Evolutionary conservation across 768 basidiomycete species (phyloP).

Genomic region (Suillus subalutaceus): DNA sequence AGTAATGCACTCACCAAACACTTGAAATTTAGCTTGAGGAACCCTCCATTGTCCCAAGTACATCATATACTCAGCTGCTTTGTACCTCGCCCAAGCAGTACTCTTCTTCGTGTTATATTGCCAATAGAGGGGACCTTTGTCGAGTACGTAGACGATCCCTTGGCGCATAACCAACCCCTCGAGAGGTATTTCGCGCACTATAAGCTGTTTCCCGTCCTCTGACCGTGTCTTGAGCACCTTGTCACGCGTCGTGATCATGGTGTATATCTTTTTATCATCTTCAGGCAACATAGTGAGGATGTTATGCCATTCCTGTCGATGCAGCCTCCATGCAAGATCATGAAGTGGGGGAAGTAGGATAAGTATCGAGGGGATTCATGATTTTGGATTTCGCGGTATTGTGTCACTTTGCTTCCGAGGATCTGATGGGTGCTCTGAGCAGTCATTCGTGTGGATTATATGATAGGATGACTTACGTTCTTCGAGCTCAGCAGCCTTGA

Average conservation of each 20-base stretch:
- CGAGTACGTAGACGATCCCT: slow-evolving; percentile 62
- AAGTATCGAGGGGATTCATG: slow-evolving; percentile 56
- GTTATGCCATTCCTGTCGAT: slow-evolving; percentile 56
- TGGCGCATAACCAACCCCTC: slow-evolving; percentile 49
- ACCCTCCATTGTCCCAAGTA: slow-evolving; percentile 44
- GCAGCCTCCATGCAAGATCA: slow-evolving; percentile 50
- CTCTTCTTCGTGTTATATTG: slow-evolving; percentile 61
- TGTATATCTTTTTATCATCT: slow-evolving; percentile 52
- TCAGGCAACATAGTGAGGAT: slow-evolving; percentile 45
- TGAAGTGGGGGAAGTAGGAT: slow-evolving; percentile 52
- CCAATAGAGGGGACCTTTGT: slow-evolving; percentile 54
- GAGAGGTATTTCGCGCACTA: slow-evolving; percentile 53
- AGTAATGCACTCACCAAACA: slow-evolving; percentile 45
- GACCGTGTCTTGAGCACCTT: slow-evolving; percentile 16
- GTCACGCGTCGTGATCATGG: slow-evolving; percentile 40
- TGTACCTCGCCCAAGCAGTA: slow-evolving; percentile 59
- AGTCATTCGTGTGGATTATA: background rate
- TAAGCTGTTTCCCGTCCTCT: slow-evolving; percentile 24
- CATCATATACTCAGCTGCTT: slow-evolving; percentile 62
- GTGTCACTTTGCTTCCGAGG: slow-evolving; percentile 56
- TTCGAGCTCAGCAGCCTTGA: slow-evolving; percentile 69
- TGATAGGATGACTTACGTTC: slow-evolving; percentile 46
- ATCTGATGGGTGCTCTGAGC: background rate
- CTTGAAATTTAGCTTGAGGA: slow-evolving; percentile 45
- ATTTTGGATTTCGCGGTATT: slow-evolving; percentile 64